Evolutionary conservation across 495 filamentous ascomycete genomes (phyloP).

Genomic region (Aspergillus leporis): DNA sequence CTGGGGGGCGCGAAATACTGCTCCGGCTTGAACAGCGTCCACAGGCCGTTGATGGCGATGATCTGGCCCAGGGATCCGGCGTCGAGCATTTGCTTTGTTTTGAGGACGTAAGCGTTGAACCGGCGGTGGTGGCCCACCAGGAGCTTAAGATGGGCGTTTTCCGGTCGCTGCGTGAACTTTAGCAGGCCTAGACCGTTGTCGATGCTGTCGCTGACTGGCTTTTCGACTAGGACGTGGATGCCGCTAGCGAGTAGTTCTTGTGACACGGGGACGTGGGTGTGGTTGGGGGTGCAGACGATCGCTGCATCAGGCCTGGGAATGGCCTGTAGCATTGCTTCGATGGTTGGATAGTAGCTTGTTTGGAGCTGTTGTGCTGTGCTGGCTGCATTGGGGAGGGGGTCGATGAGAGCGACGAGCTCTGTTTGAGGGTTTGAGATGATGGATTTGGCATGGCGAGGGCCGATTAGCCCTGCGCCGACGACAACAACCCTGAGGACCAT

Average conservation of each 20-base stretch:
- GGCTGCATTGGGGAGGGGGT: conserved; percentile 40
- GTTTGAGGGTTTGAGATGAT: conserved; percentile 47
- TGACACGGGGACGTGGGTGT: conserved; percentile 54
- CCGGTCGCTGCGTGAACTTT: conserved; percentile 16
- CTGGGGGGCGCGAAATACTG: conserved; percentile 50
- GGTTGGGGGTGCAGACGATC: conserved; percentile 61
- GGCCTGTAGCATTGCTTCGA: conserved; percentile 41
- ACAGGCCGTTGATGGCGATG: conserved; percentile 57
- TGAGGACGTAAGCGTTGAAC: conserved; percentile 57
- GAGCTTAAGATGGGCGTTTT: conserved; percentile 39
- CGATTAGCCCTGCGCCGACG: conserved; percentile 59
- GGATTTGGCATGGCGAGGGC: conserved; percentile 56
- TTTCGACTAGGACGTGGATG: conserved; percentile 59
- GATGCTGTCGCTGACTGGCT: conserved; percentile 53
- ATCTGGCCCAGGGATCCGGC: conserved; percentile 42
- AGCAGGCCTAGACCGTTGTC: conserved; percentile 36
- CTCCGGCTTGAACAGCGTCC: conserved; percentile 53
- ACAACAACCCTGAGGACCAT: conserved; percentile 37
- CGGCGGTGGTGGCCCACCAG: conserved; percentile 62
- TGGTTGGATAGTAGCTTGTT: conserved; percentile 36
- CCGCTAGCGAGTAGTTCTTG: conserved; percentile 49
- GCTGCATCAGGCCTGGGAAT: conserved; percentile 49
- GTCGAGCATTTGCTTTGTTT: conserved; percentile 47
- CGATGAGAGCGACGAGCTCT: conserved; percentile 51
- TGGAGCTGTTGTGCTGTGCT: conserved; percentile 26